Evolutionary conservation across 441 rosid species (phyloP), one percentile per base, ranked within the genome.

Genomic region (Macaranga tanarius): DNA sequence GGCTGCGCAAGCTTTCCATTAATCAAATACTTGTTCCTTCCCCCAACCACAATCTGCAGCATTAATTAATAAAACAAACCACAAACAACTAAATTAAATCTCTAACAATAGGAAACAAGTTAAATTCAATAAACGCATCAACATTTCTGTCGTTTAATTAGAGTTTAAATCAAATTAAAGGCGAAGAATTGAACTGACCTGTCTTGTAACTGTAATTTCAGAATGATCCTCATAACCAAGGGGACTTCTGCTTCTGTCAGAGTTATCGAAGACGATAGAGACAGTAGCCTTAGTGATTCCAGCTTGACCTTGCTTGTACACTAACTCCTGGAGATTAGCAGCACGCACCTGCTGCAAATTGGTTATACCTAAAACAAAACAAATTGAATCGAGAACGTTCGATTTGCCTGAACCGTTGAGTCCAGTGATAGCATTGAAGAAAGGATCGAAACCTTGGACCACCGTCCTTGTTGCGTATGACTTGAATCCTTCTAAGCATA

Each of bases 231-330:
- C 98, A 28, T 93, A 92, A 2, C 99, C 97, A 13, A 95, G 94
- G 15, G 98, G 99, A 61, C 99, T 92, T 25, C 90, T 64, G 58
- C 79, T 76, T 80, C 96, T 72, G 64, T 93, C 88, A 34, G 97
- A 88, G 51, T 95, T 95, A 69, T 93, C 97, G 17, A 95, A 95
- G 50, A 93, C 87, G 28, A 95, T 80, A 1, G 97, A 93, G 2
- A 95, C 99, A 0, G 99, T 95, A 10, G 98, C 97, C 62, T 93
- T 95, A 10, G 99, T 93, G 47, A 95, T 92, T 63, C 99, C 99
- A 62, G 99, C 99, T 79, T 95, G 99, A 0, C 99, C 99, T 85
- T 95, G 99, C 89, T 95, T 95, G 84, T 95, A 95, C 5, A 95
- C 99, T 51, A 93, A 92, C 89, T 95, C 99, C 77, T 95, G 99